Base-by-base conservation (phyloP, 805 yeast genomes). In the Wickerhamomyces strasburgensis region DNA sequence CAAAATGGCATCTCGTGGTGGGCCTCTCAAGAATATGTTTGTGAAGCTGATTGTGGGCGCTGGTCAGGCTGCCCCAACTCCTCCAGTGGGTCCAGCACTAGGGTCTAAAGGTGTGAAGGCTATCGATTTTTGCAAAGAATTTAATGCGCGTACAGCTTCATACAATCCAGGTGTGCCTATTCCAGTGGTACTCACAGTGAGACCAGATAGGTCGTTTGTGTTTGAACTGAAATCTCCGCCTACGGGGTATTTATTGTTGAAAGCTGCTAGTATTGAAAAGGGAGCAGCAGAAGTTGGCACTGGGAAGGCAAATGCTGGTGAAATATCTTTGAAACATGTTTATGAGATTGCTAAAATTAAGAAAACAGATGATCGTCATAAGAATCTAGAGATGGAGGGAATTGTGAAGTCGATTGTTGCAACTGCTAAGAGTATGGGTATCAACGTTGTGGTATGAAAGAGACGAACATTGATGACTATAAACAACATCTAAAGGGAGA, bases 21-120 rank as follows among this genome's bases (percentile, higher is more conserved):
- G 49, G 30, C 34, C 47, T 5, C 31, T 48, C 9, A 54, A 54
- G 44, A 54, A 49, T 36, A 78, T 58, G 67, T 80, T 89, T 50
- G 87, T 90, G 37, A 93, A 90, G 62, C 75, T 90, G 43, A 80
- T 90, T 34, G 98, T 90, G 4, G 96, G 90, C 7, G 98, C 98
- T 5, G 98, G 98, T 4, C 85, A 88, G 60, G 98, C 98, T 0
- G 93, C 97, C 2, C 98, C 98, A 29, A 82, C 96, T 3, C 98
- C 98, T 19, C 98, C 98, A 6, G 98, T 93, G 19, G 98, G 98
- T 48, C 98, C 98, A 31, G 98, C 98, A 0, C 70, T 93, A 34
- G 98, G 98, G 49, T 90, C 98, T 42, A 90, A 90, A 61, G 98
- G 98, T 70, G 95, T 93, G 32, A 93, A 93, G 60, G 98, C 98